phyloP scores from a whole-genome alignment of 805 yeast genomes.

The Yarrowia sp. region DNA sequence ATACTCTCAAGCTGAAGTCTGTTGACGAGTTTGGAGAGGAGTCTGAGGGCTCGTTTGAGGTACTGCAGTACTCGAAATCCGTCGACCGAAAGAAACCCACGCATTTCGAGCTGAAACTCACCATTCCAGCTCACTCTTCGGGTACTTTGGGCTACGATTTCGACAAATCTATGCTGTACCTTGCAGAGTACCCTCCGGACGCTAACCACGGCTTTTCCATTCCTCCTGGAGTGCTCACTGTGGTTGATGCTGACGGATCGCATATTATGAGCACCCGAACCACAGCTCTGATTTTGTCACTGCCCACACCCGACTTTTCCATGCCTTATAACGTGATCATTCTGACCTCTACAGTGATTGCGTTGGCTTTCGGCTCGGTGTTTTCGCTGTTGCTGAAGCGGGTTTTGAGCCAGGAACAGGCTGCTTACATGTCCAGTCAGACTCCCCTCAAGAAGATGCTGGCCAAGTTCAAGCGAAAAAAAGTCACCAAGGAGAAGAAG shows the following conservation, averaged over 20 bases:
- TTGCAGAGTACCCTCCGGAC: slow-evolving; percentile 98
- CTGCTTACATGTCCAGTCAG: slow-evolving; percentile 29
- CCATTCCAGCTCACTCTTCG: slow-evolving; percentile 62
- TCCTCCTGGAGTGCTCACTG: slow-evolving; percentile 80
- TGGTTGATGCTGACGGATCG: slow-evolving; percentile 40
- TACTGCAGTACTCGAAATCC: slow-evolving; percentile 68
- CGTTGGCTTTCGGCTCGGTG: slow-evolving; percentile 82
- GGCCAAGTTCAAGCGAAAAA: slow-evolving; percentile 17
- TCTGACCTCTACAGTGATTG: slow-evolving; percentile 88
- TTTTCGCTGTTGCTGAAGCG: slow-evolving; percentile 75
- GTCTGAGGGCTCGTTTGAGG: slow-evolving; percentile 45
- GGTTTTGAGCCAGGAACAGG: slow-evolving; percentile 70
- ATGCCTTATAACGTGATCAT: slow-evolving; percentile 99
- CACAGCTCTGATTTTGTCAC: slow-evolving; percentile 75
- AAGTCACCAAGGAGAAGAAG: slow-evolving; percentile 22
- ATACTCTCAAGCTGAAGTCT: slow-evolving; percentile 51
- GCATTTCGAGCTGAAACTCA: slow-evolving; percentile 67
- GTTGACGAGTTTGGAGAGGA: slow-evolving; percentile 21
- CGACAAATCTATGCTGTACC: slow-evolving; percentile 79
- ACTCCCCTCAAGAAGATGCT: slow-evolving; percentile 16
- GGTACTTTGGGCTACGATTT: slow-evolving; percentile 69
- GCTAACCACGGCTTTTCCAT: slow-evolving; percentile 97
- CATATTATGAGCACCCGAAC: slow-evolving; percentile 51
- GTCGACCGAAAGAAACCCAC: slow-evolving; percentile 77
- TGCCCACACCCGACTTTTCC: slow-evolving; percentile 96